A percentile compares a stretch with the other conserved stretches of the same genome.
Evolutionary conservation across 2,329 filamentous ascomycete genomes (phyloP).

Genomic region (Fusarium veterinarium): DNA sequence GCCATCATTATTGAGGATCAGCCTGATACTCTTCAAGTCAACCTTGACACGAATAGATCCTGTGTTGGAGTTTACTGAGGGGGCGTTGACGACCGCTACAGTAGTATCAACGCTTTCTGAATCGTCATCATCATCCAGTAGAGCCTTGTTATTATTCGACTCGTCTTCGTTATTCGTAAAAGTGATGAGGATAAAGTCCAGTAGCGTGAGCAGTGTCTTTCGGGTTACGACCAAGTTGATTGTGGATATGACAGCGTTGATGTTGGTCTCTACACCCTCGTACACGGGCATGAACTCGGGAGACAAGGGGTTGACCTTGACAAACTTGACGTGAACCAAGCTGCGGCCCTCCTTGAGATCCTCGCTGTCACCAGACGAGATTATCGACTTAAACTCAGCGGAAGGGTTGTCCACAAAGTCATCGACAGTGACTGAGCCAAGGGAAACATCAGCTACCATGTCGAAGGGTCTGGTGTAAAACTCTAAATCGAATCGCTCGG

Average conservation of each 20-base stretch:
- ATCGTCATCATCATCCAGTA: conserved; percentile 51
- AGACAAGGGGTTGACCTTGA: conserved; percentile 88
- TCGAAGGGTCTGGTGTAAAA: conserved; percentile 91
- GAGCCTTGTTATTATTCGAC: conserved; percentile 50
- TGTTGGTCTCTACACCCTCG: conserved; percentile 92
- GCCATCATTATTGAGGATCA: conserved; percentile 97
- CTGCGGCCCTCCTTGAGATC: conserved; percentile 83
- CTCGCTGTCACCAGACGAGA: conserved; percentile 81
- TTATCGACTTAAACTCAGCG: conserved; percentile 94
- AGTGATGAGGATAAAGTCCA: conserved; percentile 94
- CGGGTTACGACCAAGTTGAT: conserved; percentile 96
- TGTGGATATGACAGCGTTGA: conserved; percentile 91
- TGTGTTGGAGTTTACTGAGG: conserved; percentile 52
- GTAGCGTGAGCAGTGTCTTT: conserved; percentile 87
- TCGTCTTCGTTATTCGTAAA: conserved; percentile 74
- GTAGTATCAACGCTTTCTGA: conserved; percentile 53
- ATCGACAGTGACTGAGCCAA: conserved; percentile 88
- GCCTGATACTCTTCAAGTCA: conserved; percentile 89
- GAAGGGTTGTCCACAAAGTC: conserved; percentile 93
- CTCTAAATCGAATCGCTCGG: conserved; percentile 86
- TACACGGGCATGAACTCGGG: conserved; percentile 94
- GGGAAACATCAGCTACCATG: conserved; percentile 90
- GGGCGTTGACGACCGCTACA: conserved; percentile 42
- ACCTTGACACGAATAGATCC: conserved; percentile 94
- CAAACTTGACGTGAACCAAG: conserved; percentile 88